Percentiles rank a stretch among this genome's conserved stretches.
These are phyloP conservation scores for Penicillium lividum DNA, from an alignment of 495 filamentous ascomycete genomes.

Conservation along the genomic window DNA sequence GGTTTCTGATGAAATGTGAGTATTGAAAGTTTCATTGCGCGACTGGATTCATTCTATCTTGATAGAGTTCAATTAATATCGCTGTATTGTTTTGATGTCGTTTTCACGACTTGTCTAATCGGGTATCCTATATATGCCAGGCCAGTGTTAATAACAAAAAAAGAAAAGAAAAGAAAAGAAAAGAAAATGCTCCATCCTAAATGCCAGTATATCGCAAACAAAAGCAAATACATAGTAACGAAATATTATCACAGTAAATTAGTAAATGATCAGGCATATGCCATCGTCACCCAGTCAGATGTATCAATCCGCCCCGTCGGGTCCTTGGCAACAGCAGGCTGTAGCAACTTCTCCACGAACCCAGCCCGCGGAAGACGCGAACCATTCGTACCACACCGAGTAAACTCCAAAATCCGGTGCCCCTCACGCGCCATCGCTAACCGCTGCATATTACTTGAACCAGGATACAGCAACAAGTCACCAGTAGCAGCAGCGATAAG, in stretches of 20 bases:
- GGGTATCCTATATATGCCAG: constrained; percentile 18
- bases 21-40: too few relatives aligned
- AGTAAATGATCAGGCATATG: constrained; percentile 9
- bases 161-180: constrained; percentile 8
- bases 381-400: constrained; percentile 40
- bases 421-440: constrained; percentile 52
- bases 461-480: constrained; percentile 51
- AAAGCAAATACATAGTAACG: constrained; percentile 2
- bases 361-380: constrained; percentile 44
- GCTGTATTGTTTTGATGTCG: not conserved
- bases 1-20: too few relatives aligned
- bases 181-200: constrained; percentile 16
- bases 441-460: constrained; percentile 43
- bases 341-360: constrained; percentile 44
- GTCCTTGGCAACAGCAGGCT: constrained; percentile 46
- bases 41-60: too few relatives aligned
- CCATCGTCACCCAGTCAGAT: constrained; percentile 35
- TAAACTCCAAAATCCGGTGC: constrained; percentile 47
- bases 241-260: not conserved
- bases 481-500: constrained; percentile 58
- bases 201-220: constrained; percentile 6
- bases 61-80: too few relatives aligned
- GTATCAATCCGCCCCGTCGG: constrained; percentile 36
- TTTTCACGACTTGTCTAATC: constrained; percentile 15
- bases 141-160: constrained; percentile 11